phyloP scores from a whole-genome alignment of 2,329 filamentous ascomycete species.

The Aspergillus brasiliensis region DNA sequence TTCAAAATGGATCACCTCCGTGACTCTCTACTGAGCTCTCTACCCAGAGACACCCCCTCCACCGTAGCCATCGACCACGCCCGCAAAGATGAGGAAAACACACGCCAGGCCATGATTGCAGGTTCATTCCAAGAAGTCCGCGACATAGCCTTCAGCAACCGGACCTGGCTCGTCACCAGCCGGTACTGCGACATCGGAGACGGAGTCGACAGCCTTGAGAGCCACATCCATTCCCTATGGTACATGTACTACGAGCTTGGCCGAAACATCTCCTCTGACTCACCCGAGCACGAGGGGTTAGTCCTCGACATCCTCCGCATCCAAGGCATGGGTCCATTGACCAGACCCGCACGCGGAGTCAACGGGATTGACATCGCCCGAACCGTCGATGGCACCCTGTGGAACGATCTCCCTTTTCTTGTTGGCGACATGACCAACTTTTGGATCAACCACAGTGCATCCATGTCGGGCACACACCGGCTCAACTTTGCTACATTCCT shows the following conservation, averaged over 20 bases:
- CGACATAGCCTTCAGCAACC: constrained; percentile 12
- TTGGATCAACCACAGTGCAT: constrained; percentile 18
- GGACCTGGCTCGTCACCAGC: constrained; percentile 15
- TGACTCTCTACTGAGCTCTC: background rate
- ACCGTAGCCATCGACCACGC: background rate
- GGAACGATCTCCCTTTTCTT: constrained; percentile 29
- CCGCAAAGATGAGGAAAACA: background rate
- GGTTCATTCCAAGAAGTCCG: constrained; percentile 12
- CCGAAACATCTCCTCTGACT: constrained; percentile 17
- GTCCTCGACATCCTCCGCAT: constrained; percentile 28
- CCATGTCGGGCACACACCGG: constrained; percentile 21
- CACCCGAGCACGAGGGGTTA: constrained; percentile 23
- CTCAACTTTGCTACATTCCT: constrained; percentile 25
- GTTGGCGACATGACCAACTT: constrained; percentile 25
- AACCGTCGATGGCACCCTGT: constrained; percentile 25
- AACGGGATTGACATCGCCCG: constrained; percentile 26
- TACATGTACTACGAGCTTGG: constrained; percentile 26
- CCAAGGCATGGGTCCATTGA: constrained; percentile 21
- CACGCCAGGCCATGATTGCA: background rate
- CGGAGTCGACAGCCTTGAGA: constrained; percentile 20
- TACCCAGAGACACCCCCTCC: background rate
- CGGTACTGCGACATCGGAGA: constrained; percentile 23
- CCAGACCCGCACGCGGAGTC: constrained; percentile 13
- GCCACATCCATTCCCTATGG: constrained; percentile 23
- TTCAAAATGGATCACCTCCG: background rate